These are phyloP conservation scores for Neostapfia colusana DNA, from an alignment of 176 grass and related monocot species.

Conservation along the genomic window DNA sequence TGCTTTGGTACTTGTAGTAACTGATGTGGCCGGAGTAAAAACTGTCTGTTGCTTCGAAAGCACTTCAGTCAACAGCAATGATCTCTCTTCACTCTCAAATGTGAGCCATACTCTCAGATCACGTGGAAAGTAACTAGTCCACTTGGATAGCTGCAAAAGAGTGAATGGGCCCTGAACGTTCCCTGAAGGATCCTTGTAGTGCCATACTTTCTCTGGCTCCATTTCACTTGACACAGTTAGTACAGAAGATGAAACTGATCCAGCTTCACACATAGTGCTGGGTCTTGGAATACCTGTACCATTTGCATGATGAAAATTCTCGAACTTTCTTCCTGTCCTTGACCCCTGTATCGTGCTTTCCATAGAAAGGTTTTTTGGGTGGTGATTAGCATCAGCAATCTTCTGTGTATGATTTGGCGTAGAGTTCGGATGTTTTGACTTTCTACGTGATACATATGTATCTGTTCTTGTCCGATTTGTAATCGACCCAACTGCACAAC, in stretches of 20 bases:
- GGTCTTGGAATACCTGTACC: conserved; percentile 38
- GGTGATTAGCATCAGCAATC: conserved; percentile 17
- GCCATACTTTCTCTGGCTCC: conserved; percentile 93
- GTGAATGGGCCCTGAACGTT: conserved; percentile 91
- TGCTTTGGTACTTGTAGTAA: conserved; percentile 34
- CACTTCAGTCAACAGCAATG: conserved; percentile 70
- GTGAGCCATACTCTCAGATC: conserved; percentile 84
- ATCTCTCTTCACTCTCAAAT: conserved; percentile 88
- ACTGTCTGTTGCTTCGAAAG: conserved; percentile 69
- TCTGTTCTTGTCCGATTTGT: conserved; percentile 42
- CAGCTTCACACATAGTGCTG: conserved; percentile 41
- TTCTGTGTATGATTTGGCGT: conserved; percentile 33
- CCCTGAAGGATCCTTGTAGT: conserved; percentile 93
- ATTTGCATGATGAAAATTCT: conserved; percentile 30
- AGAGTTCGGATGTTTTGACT: conserved; percentile 36
- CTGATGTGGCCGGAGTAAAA: conserved; percentile 52
- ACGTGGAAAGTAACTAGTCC: conserved; percentile 79
- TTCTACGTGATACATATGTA: conserved; percentile 39
- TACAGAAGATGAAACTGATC: conserved; percentile 33
- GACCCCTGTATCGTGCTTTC: conserved; percentile 34
- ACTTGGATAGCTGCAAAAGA: conserved; percentile 77
- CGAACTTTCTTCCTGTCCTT: conserved; percentile 24
- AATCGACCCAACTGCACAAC: conserved; percentile 43
- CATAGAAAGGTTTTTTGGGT: conserved; percentile 19
- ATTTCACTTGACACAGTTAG: conserved; percentile 36